Percentiles rank a stretch among this genome's conserved stretches.
Conservation (phyloP, 371 early-diverging fungal genomes). For the Syncephalis fuscata region DNA sequence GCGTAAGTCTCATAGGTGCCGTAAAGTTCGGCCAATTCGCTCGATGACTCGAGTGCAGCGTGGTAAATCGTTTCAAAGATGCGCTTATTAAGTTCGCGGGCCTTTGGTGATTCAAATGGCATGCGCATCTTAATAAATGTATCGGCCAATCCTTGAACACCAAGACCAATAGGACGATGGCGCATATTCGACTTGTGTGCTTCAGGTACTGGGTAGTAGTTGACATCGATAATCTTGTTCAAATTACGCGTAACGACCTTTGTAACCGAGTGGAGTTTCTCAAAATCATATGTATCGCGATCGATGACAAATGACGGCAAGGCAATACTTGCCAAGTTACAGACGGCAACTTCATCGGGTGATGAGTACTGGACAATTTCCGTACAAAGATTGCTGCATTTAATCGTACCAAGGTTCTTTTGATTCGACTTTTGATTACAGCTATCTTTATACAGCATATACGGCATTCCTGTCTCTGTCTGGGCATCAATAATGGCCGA, state of each 20-base stretch:
- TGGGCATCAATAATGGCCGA: constrained; percentile 95
- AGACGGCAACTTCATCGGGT: constrained; percentile 97
- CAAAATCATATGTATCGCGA: constrained; percentile 47
- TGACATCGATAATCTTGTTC: constrained; percentile 95
- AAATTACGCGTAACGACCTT: constrained; percentile 85
- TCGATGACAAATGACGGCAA: constrained; percentile 85
- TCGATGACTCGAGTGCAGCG: constrained; percentile 91
- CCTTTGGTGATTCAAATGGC: constrained; percentile 94
- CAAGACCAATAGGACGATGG: constrained; percentile 97
- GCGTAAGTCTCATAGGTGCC: constrained; percentile 87
- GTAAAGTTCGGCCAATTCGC: constrained; percentile 69
- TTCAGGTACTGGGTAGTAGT: constrained; percentile 94
- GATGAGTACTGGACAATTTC: constrained; percentile 96
- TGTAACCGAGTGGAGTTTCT: constrained; percentile 54
- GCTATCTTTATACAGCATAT: constrained; percentile 97
- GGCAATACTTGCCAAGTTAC: constrained; percentile 96
- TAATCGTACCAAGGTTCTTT: constrained; percentile 95
- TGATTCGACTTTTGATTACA: constrained; percentile 56
- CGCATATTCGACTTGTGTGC: constrained; percentile 81
- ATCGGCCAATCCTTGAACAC: constrained; percentile 98
- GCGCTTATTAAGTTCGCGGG: constrained; percentile 70
- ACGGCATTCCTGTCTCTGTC: constrained; percentile 98
- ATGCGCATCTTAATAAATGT: constrained; percentile 90
- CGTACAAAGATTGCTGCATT: constrained; percentile 67
- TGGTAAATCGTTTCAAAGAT: constrained; percentile 99